Evolutionary conservation across 768 basidiomycete genomes (phyloP), one percentile per base, ranked within the genome.

Genomic region (Pleurotus sapidus): DNA sequence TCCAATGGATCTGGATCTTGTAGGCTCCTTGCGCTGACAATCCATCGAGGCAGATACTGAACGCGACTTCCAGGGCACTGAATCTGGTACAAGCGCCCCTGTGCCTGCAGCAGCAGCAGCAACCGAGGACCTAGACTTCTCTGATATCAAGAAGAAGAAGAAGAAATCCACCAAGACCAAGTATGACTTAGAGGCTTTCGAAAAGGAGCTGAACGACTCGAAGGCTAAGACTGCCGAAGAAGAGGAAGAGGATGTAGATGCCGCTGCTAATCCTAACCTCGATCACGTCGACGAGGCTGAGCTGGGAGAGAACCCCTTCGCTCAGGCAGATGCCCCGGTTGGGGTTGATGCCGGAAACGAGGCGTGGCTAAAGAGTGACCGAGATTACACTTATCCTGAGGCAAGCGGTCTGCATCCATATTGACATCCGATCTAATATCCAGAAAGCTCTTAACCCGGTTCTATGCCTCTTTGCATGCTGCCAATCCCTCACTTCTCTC

Each of bases 61-160:
- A 53, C 25, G 24, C 12, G 34, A 51, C 45, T 14, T 57, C 55
- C 61, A 88, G 87, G 84, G 77, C 14, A 89, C 72, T 8, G 59
- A 54, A 57, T 84, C 88, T 15, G 87, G 84, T 20, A 75, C 86
- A 24, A 83, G 87, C 0, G 87, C 88, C 12, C 84, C 88, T 15
- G 64, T 71, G 48, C 77, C 70, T 34, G 68, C 67, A 23, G 78
- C 81, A 38, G 71, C 71, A 6, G 72, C 77, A n/a, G 76, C 79
- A 57, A 77, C 83, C 9, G 93, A 90, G 60, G 95, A 95, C 64
- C 80, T 95, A 58, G 92, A 94, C 74, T 98, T 98, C 70, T 93
- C 91, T 5, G 96, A 98, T 69, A 80, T 98, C 71, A 97, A 98
- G 78, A 96, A 95, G 81, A 95, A 95, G 79, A 95, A 94, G 76